Evolutionary conservation across 2,329 filamentous ascomycete genomes (phyloP).

Genomic region (Fusarium stilboides): DNA sequence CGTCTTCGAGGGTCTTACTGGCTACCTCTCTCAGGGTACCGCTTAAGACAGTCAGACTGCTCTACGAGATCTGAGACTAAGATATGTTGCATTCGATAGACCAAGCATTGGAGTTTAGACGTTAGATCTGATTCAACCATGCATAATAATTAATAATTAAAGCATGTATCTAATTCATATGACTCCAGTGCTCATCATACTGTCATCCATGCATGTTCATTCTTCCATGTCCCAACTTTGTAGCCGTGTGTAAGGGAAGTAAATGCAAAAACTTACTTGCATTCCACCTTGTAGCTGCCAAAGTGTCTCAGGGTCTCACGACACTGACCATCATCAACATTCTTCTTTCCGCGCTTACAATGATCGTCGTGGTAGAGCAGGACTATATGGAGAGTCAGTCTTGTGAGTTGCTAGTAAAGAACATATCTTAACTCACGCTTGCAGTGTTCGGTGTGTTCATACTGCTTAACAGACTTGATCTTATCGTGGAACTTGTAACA

Average conservation of each 20-base stretch:
- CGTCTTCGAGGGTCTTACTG: slow-evolving; percentile 10
- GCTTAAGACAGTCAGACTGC: neutral
- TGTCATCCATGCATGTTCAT: too few species aligned
- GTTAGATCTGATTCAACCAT: slow-evolving; percentile 16
- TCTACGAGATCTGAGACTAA: neutral
- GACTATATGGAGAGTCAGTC: neutral
- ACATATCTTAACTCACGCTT: slow-evolving; percentile 4
- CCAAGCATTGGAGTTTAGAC: slow-evolving; percentile 16
- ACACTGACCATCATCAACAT: slow-evolving; percentile 18
- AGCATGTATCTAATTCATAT: slow-evolving; percentile 5
- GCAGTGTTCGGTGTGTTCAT: slow-evolving; percentile 10
- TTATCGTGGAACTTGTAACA: slow-evolving; percentile 18
- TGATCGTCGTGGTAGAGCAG: slow-evolving; percentile 13
- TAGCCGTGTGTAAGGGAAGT: too few species aligned
- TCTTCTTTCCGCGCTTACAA: slow-evolving; percentile 32
- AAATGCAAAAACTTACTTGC: neutral
- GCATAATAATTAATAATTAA: slow-evolving; percentile 18
- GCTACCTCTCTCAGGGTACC: slow-evolving; percentile 19
- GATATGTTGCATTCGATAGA: slow-evolving; percentile 1
- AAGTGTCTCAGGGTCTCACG: slow-evolving; percentile 6
- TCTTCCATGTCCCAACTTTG: too few species aligned
- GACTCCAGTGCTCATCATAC: neutral
- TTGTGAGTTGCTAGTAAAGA: fast-evolving
- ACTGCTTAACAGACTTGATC: slow-evolving; percentile 24
- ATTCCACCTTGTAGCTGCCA: slow-evolving; percentile 24